Base-by-base conservation (phyloP, 2,329 filamentous ascomycete species). In the Herpotrichia juniperi region DNA sequence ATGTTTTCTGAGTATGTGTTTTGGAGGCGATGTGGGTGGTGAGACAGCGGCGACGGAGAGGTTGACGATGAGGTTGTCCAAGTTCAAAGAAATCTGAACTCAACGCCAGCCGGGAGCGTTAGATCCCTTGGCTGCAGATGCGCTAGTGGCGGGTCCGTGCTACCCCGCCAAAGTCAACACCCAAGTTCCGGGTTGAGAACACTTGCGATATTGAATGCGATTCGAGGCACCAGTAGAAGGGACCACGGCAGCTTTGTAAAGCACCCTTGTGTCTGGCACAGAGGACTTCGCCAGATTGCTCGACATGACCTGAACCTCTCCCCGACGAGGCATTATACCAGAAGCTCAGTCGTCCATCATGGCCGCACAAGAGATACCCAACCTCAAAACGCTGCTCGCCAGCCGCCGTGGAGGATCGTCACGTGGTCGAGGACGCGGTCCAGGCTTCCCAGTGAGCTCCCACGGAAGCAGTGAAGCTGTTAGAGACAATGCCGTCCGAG, bases 401-500 rank as follows among this genome's bases (percentile, higher is more conserved):
- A 79, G 62, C 67, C 71, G 80, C 48, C 79, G 76, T 32, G 72
- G 75, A 22, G 69, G 80, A 19, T 72, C 79, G 17, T 71, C 78
- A 10, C 73, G 81, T 62, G 81, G 79, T 2, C 78, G 77, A 64
- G 79, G 75, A 24, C 76, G 75, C 17, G 78, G 76, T 40, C 66
- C 56, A 62, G 64, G 64, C 16, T 54, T 63, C 4, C 16, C 48
- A 9, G 60, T 57, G 43, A 22, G 53, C 43, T 59, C 58, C 3
- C 56, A 68, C 48, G 67, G 72, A 46, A 63, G 71, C 39, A 61
- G 65, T 21, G 69, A 74, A 50, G 63, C 64, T 9, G 69, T 71
- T 44, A 86, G 87, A 61, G 93, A 97, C 74, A 79, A 82, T 53
- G 83, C 88, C 34, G 87, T 99, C 51, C 93, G 96, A 73, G 86